Evolutionary conservation across 2,329 filamentous ascomycete species (phyloP), one percentile per base, ranked within the genome.

Genomic region (Penicillium expansum): DNA sequence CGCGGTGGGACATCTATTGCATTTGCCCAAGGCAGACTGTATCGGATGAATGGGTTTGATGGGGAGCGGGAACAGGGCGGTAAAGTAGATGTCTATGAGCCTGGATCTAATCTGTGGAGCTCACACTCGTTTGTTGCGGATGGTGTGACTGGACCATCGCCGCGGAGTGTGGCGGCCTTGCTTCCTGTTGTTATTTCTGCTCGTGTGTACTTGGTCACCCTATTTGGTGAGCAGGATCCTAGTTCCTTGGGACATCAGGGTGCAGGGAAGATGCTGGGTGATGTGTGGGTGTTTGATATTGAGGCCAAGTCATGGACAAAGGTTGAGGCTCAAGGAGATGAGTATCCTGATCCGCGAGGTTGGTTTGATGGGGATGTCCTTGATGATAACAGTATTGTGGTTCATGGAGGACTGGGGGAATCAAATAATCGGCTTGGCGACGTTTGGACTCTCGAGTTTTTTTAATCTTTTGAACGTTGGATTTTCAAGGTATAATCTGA

Each of bases 11-110:
- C 88, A 0, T 83, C 85, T 4, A 84, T 95, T 27, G 84, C 86
- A 1, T 81, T 87, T 51, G 81, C 80, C 43, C 80, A 82, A 52
- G 84, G 83, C 24, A 82, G 85, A 24, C 72, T 96, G 7, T 95
- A 88, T 74, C 83, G 91, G 29, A 92, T 91, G 77, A 90, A 91
- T 59, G 91, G 91, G 0, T 93, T 87, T 65, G 89, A 93, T 70
- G 90, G 89, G 0, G 77, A 80, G 43, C 76, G 69, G 0, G 88
- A 92, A 67, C 78, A 90, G 47, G 90, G 90, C 16, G 90, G 89
- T 0, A 80, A 82, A 57, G 68, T 96, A 13, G 90, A 95, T 67
- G 82, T 88, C 2, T 85, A 76, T 58, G 69, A 79, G 24, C 63
- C 72, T 0, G 60, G 60, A 6, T 62, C 52, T 0, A 71, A 79